Base-by-base conservation (phyloP, 2,329 filamentous ascomycete species). In the Chaetomiaceae sp. region DNA sequence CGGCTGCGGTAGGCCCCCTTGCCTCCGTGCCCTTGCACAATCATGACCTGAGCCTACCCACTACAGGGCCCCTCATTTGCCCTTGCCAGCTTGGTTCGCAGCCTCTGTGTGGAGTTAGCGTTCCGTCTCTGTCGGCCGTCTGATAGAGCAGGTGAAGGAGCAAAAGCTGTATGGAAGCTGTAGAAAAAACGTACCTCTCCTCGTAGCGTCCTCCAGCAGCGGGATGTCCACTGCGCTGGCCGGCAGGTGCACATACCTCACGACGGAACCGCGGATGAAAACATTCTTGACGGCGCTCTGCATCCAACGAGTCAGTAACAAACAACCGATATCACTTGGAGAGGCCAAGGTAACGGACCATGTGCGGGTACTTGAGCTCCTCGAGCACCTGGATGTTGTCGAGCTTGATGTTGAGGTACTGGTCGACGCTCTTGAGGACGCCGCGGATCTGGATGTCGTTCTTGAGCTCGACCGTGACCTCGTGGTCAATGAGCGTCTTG, bases 401-500 rank as follows among this genome's bases (percentile, higher is more conserved):
- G 41, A 98, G 81, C 75, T 97, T 97, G 72, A 98, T 96, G 72
- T 98, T 98, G 63, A 98, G 81, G 70, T 95, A 98, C 73, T 97
- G 93, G 66, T 98, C 93, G 57, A 98, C 91, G 63, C 87, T 94
- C 75, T 97, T 98, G 57, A 98, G 77, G 29, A 84, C 94, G 56
- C 93, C 93, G 60, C 88, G 87, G 66, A 98, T 94, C 65, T 90
- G 89, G 59, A 98, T 95, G 71, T 98, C 93, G 68, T 98, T 98
- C 73, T 98, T 98, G 67, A 98, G 86, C 74, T 98, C 93, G 65
- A 98, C 89, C 38, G 90, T 97, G 62, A 98, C 90, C 74, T 94
- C 84, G 58, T 93, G 86, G 74, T 96, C 93, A 66, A 96, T 94
- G 62, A 97, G 86, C 44, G 91, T 97, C 70, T 97, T 97, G 82